These are phyloP conservation scores for Xylariaceae sp. DNA, from an alignment of 2,329 filamentous ascomycete species.

Conservation along the genomic window DNA sequence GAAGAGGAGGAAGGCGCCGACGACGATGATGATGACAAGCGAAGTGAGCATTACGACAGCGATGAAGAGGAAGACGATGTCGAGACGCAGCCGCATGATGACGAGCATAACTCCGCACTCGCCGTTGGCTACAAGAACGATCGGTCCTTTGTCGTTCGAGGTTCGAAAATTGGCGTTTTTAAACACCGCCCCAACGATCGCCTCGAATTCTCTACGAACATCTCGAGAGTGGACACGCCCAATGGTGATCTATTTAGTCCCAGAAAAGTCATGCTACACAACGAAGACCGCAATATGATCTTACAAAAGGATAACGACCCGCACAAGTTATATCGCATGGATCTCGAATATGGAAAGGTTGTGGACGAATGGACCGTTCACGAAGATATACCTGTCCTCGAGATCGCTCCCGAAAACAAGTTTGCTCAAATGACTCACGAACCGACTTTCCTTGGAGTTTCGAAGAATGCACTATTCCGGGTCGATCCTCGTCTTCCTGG, in stretches of 20 bases:
- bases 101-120: constrained; percentile 85
- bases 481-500: constrained; percentile 86
- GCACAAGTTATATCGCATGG: constrained; percentile 93
- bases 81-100: constrained; percentile 61
- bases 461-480: constrained; percentile 86
- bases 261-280: constrained; percentile 94
- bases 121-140: constrained; percentile 97
- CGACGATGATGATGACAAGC: constrained; percentile 57
- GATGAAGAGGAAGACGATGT: constrained; percentile 78
- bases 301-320: constrained; percentile 78
- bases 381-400: constrained; percentile 88
- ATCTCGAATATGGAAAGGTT: constrained; percentile 94
- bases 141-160: constrained; percentile 91
- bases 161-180: constrained; percentile 98
- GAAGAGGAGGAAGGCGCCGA: constrained; percentile 46
- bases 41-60: constrained; percentile 61
- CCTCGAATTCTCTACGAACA: constrained; percentile 93
- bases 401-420: constrained; percentile 94
- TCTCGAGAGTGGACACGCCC: constrained; percentile 89
- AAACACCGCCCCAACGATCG: constrained; percentile 91
- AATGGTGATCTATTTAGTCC: constrained; percentile 83
- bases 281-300: constrained; percentile 84
- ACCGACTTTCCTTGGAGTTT: constrained; percentile 91
- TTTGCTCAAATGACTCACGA: constrained; percentile 95
- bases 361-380: constrained; percentile 99